phyloP scores from a whole-genome alignment of 805 yeast genomes.

The Candida xiaguanensis region DNA sequence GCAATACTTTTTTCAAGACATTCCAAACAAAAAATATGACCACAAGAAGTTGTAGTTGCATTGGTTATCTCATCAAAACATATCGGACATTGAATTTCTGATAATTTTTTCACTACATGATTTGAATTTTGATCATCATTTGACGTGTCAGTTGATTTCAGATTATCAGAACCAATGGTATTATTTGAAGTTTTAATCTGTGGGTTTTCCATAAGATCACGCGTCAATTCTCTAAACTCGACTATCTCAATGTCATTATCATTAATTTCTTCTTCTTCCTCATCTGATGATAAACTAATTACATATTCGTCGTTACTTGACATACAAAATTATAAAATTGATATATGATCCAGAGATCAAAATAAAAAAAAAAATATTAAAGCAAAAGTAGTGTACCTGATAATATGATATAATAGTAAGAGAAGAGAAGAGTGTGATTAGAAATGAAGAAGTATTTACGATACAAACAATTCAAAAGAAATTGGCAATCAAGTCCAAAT shows the following conservation, averaged over 20 bases:
- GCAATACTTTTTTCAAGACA: constrained; percentile 40
- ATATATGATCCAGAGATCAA: no score
- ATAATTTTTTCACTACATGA: constrained; percentile 25
- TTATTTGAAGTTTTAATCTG: constrained; percentile 12
- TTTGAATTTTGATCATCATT: constrained; percentile 11
- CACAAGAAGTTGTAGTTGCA: constrained; percentile 42
- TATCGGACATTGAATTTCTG: constrained; percentile 40
- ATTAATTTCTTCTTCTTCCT: constrained; percentile 18
- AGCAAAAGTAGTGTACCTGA: no score
- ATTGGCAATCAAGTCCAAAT: no score
- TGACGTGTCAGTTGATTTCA: no score
- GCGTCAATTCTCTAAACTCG: constrained; percentile 35
- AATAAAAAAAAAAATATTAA: no score
- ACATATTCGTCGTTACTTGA: constrained; percentile 13
- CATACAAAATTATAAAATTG: no score
- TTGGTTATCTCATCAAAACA: constrained; percentile 39
- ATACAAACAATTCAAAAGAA: no score
- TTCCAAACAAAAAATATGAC: constrained; percentile 41
- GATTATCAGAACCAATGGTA: not conserved
- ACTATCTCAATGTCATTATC: constrained; percentile 37
- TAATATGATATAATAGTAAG: no score
- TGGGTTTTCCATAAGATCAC: constrained; percentile 26
- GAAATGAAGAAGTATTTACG: no score
- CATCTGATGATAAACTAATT: constrained; percentile 19
- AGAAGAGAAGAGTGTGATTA: no score